Base-by-base conservation (phyloP, 1,284 basidiomycete genomes). In the Puccinia coronata region DNA sequence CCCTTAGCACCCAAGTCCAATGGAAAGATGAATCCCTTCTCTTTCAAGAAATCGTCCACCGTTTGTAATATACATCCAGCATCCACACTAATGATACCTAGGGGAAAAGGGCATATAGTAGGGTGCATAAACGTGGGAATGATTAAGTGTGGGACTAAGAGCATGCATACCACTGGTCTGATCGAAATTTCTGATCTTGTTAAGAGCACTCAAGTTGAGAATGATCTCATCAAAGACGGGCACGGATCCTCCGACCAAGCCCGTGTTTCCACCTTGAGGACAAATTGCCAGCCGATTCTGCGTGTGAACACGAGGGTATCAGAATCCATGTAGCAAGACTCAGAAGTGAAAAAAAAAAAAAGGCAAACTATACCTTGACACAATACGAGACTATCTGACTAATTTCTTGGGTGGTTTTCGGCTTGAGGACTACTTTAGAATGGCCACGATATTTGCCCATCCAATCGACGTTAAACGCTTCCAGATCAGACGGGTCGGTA, bases 261-360 rank as follows among this genome's bases (percentile, higher is more conserved):
- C 97, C 0, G 97, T 99, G 88, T 99, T 99, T 41, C 97, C 97
- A 72, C 97, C 96, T 87, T 99, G 97, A 0, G 97, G 97, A 0
- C 98, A 95, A 70, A 99, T 90, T 28, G 92, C 85, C 12, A 86
- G 82, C 72, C 92, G 73, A 98, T 93, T 77, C 90, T 89, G 76
- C 90, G 43, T 43, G 43, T 89, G 82, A 92, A 41, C 25, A 16
- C 31, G 16, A 14, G 25, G n/a, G n/a, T n/a, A n/a, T 43, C 20
- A 25, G 16, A 12, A 39, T 39, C 43, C 65, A n/a, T 18, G 36
- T 5, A 41, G 47, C 25, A 5, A 16, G 28, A 34, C 28, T 72
- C 23, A 71, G 25, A 14, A 71, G 43, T 71, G n/a, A 43, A 41
- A n/a, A n/a, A n/a, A n/a, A n/a, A n/a, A n/a, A n/a, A n/a, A n/a